Conservation (phyloP, 1,139 yeast species). For the Scheffersomyces insectosa region DNA sequence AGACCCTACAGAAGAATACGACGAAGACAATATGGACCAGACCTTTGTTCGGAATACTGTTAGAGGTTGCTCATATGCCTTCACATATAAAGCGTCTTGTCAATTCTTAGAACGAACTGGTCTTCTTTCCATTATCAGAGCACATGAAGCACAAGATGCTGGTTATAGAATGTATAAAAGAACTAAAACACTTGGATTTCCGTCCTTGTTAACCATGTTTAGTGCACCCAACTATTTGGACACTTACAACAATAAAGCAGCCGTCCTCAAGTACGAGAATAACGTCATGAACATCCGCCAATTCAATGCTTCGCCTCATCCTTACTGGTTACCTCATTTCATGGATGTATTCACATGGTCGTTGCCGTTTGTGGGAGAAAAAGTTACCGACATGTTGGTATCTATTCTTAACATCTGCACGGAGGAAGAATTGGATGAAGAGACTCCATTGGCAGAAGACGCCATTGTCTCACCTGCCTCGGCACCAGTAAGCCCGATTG, state of each 20-base stretch:
- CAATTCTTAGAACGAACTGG: slow-evolving; percentile 79
- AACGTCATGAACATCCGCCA: slow-evolving; percentile 95
- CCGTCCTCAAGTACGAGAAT: slow-evolving; percentile 85
- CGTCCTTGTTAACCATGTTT: slow-evolving; percentile 86
- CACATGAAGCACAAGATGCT: slow-evolving; percentile 98
- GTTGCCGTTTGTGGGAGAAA: slow-evolving; percentile 96
- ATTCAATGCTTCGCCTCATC: slow-evolving; percentile 91
- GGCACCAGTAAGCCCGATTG: slow-evolving; percentile 6
- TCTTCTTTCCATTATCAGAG: slow-evolving; percentile 80
- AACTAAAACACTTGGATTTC: slow-evolving; percentile 87
- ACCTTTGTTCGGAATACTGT: slow-evolving; percentile 67
- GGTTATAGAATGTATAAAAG: slow-evolving; percentile 94
- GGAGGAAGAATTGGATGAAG: slow-evolving; percentile 89
- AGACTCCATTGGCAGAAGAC: slow-evolving; percentile 46
- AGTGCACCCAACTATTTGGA: slow-evolving; percentile 97
- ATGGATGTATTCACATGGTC: slow-evolving; percentile 99
- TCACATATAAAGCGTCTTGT: slow-evolving; percentile 82
- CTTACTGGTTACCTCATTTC: slow-evolving; percentile 95
- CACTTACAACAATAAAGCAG: slow-evolving; percentile 93
- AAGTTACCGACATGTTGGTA: slow-evolving; percentile 90
- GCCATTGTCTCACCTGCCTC: slow-evolving; percentile 7
- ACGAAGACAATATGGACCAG: slow-evolving; percentile 58
- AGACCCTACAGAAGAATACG: slow-evolving; percentile 90
- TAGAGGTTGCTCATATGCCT: slow-evolving; percentile 92
- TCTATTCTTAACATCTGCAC: slow-evolving; percentile 91